Evolutionary conservation across 1,284 basidiomycete species (phyloP).

Genomic region (Ganoderma lingzhi): DNA sequence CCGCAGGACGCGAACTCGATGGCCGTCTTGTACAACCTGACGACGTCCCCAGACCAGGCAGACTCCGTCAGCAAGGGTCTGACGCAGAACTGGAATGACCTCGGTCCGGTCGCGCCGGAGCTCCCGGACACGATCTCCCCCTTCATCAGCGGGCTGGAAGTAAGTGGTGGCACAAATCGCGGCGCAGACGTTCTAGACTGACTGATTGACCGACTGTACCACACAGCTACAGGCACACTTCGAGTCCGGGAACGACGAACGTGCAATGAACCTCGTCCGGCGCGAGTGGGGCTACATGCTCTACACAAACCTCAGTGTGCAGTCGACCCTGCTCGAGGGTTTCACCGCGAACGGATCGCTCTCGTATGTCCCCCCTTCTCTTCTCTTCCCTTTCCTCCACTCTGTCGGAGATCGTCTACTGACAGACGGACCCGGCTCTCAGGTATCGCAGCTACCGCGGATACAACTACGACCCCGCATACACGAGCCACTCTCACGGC

Average conservation of each 20-base stretch:
- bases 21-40: conserved; percentile 59
- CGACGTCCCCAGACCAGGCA: conserved; percentile 49
- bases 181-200: neutral
- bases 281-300: conserved; percentile 64
- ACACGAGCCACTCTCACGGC: conserved; percentile 53
- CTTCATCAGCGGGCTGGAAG: conserved; percentile 60
- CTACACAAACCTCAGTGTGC: conserved; percentile 57
- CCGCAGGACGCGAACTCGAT: conserved; percentile 63
- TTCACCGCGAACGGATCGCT: conserved; percentile 60
- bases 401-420: neutral
- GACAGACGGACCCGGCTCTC: neutral
- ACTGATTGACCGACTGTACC: neutral
- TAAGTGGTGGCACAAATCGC: conserved; percentile 29
- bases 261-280: conserved; percentile 56
- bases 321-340: conserved; percentile 60
- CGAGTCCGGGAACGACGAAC: conserved; percentile 52
- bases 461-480: conserved; percentile 56
- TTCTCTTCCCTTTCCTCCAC: neutral
- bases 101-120: conserved; percentile 58
- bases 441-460: conserved; percentile 55
- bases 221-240: conserved; percentile 59
- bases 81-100: conserved; percentile 55
- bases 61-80: conserved; percentile 52
- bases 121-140: conserved; percentile 60
- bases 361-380: conserved; percentile 41